Evolutionary conservation across 1,284 basidiomycete species (phyloP).

Genomic region (Tylopilus orsonianus): DNA sequence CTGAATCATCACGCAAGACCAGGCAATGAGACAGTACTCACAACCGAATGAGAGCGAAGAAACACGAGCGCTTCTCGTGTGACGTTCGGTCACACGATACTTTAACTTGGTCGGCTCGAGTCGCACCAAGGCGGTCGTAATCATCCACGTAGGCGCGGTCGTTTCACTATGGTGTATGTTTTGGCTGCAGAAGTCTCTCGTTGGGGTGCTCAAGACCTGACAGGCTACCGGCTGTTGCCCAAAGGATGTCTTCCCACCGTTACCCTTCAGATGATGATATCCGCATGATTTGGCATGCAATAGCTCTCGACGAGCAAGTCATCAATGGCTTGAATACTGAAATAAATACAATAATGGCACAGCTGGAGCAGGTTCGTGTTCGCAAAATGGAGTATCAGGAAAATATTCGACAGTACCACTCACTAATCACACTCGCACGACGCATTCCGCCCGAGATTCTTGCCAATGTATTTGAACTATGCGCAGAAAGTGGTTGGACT

Average conservation of each 20-base stretch:
- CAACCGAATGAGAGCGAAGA: slow-evolving; percentile 8
- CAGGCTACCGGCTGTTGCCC: slow-evolving; percentile 15
- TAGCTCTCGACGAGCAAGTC: slow-evolving; percentile 41
- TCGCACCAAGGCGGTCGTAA: too few species aligned
- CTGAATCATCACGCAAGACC: slow-evolving; percentile 68
- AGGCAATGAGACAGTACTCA: slow-evolving; percentile 14
- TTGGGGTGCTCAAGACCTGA: slow-evolving; percentile 1
- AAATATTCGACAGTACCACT: slow-evolving; percentile 44
- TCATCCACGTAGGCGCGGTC: too few species aligned
- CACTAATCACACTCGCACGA: slow-evolving; percentile 54
- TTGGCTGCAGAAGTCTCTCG: not conserved
- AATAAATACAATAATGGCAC: slow-evolving; percentile 41
- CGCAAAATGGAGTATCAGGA: slow-evolving; percentile 42
- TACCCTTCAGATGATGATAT: slow-evolving; percentile 33
- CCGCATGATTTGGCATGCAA: slow-evolving; percentile 31
- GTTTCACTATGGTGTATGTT: slow-evolving; percentile 15
- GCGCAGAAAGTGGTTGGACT: slow-evolving; percentile 51
- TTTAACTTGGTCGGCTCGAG: not conserved
- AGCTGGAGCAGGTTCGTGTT: slow-evolving; percentile 45
- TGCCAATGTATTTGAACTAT: slow-evolving; percentile 52
- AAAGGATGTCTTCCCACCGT: slow-evolving; percentile 21
- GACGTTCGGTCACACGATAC: slow-evolving; percentile 20
- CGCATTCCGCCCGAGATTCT: slow-evolving; percentile 57
- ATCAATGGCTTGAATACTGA: slow-evolving; percentile 43
- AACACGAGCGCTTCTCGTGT: slow-evolving; percentile 8